A percentile compares a stretch with the other conserved stretches of the same genome.
Conservation (phyloP, 1,284 basidiomycete genomes). For the Cryptococcus amylolentus region DNA sequence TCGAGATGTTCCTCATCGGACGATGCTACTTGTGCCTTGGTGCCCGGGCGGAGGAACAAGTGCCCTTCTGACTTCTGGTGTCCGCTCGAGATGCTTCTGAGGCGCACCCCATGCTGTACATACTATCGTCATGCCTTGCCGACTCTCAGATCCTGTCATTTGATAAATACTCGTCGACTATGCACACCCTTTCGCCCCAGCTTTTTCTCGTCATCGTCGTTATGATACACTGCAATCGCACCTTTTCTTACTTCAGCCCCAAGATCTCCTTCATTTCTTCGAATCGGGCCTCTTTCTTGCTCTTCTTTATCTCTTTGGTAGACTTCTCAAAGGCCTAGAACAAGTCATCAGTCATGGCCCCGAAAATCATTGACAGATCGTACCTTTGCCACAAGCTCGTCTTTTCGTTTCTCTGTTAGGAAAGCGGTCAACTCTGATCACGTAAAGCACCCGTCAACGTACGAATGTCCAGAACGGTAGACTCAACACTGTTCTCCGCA, state of each 20-base stretch:
- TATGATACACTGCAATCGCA: background rate
- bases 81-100: too few species aligned
- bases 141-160: too few species aligned
- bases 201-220: background rate
- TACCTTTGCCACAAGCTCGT: constrained; percentile 39
- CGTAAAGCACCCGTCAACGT: constrained; percentile 48
- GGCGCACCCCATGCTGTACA: too few species aligned
- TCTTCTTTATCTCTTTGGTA: constrained; percentile 27
- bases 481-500: constrained; percentile 79
- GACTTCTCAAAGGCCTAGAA: constrained; percentile 43
- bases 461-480: constrained; percentile 81
- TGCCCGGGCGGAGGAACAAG: too few species aligned
- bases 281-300: constrained; percentile 42
- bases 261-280: constrained; percentile 45
- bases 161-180: too few species aligned
- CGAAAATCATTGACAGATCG: background rate
- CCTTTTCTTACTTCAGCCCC: constrained; percentile 23
- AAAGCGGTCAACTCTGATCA: background rate
- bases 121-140: too few species aligned
- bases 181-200: too few species aligned
- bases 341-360: background rate
- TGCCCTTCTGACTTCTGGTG: too few species aligned
- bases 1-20: too few species aligned
- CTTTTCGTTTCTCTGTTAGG: constrained; percentile 40
- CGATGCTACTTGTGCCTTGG: too few species aligned